Evolutionary conservation across 768 basidiomycete species (phyloP), one percentile per base, ranked within the genome.

Genomic region (Boletus sp.): DNA sequence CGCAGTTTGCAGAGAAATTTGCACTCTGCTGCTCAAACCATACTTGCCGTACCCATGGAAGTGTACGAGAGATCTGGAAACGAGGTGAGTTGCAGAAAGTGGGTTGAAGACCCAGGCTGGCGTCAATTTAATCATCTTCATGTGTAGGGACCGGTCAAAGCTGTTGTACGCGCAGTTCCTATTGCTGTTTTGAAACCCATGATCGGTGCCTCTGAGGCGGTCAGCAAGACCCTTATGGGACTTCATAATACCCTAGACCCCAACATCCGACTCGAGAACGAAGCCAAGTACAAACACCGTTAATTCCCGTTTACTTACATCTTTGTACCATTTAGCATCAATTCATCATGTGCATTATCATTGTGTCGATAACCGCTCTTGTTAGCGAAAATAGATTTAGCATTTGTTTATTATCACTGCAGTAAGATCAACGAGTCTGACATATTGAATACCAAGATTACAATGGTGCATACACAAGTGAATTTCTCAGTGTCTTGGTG

Each of bases 41-140:
- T 99, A 57, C 80, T 99, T 35, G 96, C 97, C 1, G 93, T 99
- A 1, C 97, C 97, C 1, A 98, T 98, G 96, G 97, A 98, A 70
- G 93, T 98, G 11, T 96, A 98, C 62, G 97, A 99, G 72, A 79
- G 90, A 55, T 90, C 93, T 10, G 92, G 93, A 8, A 88, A 87
- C 53, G 91, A 97, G 81, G 95, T 89, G 61, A 63, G 81, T 74
- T 13, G 1, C 19, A 40, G 10, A 23, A 34, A 39, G 7, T 1
- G 15, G 14, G 4, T 32, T 47, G 3, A 27, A 54, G 23, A n/a
- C 43, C 15, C 11, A 25, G 11, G 27, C 17, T 47, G 13, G 34
- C 33, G 19, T 27, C 29, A 29, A 54, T 37, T 42, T 45, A 21
- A 32, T 10, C 19, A 25, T 33, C 9, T 54, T 52, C 14, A 49